Evolutionary conservation across 2,329 filamentous ascomycete genomes (phyloP).

Genomic region (Colletotrichum nymphaeae): DNA sequence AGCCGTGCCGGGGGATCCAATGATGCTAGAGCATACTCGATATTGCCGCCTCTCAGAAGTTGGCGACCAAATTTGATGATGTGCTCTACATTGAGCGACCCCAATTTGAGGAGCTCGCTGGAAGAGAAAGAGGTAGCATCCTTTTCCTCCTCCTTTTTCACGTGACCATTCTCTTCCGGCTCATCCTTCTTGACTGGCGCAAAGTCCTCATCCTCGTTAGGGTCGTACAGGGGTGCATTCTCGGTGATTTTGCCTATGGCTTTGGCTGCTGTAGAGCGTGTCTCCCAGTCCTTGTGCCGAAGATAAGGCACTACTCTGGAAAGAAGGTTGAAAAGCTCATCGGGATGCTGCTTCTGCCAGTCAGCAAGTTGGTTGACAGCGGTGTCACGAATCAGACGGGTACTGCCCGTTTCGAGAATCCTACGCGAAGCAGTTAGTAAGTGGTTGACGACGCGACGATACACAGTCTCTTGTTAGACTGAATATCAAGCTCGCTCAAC

Average conservation of each 20-base stretch:
- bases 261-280: slow-evolving; percentile 90
- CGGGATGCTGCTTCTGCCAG: slow-evolving; percentile 97
- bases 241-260: slow-evolving; percentile 94
- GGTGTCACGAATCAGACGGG: slow-evolving; percentile 93
- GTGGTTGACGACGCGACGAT: neutral
- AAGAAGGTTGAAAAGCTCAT: slow-evolving; percentile 95
- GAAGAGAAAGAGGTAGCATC: slow-evolving; percentile 54
- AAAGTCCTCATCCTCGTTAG: slow-evolving; percentile 78
- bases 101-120: slow-evolving; percentile 77
- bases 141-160: slow-evolving; percentile 73
- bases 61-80: slow-evolving; percentile 88
- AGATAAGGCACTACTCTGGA: slow-evolving; percentile 96
- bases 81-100: slow-evolving; percentile 79
- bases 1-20: slow-evolving; percentile 86
- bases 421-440: slow-evolving; percentile 57
- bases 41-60: slow-evolving; percentile 84
- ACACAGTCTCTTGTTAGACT: neutral
- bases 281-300: slow-evolving; percentile 96
- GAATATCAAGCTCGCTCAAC: neutral
- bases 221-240: slow-evolving; percentile 88
- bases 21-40: slow-evolving; percentile 85
- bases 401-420: slow-evolving; percentile 96
- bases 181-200: slow-evolving; percentile 57
- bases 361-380: slow-evolving; percentile 97
- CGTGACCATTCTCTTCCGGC: slow-evolving; percentile 51